Evolutionary conservation across 768 basidiomycete species (phyloP).

Genomic region (Mycena floridula): DNA sequence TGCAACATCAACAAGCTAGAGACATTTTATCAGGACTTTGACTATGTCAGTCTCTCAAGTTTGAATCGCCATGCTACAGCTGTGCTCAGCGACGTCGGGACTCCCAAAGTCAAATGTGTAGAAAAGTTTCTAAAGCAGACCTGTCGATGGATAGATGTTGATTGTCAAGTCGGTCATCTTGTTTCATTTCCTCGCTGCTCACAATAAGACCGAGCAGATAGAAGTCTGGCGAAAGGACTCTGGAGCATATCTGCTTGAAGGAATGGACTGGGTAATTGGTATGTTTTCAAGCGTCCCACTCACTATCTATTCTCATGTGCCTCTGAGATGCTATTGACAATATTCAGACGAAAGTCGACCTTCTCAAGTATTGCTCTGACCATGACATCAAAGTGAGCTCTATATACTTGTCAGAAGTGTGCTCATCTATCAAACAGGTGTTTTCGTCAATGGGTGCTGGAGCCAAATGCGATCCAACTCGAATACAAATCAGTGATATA

Average conservation of each 20-base stretch:
- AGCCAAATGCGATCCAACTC: conserved; percentile 90
- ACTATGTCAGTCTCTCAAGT: conserved; percentile 92
- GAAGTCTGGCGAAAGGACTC: conserved; percentile 86
- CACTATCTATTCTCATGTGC: background rate
- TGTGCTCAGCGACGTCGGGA: conserved; percentile 83
- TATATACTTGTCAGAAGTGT: conserved; percentile 1
- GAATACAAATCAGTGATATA: conserved; percentile 93
- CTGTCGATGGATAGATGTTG: conserved; percentile 83
- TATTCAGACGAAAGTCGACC: conserved; percentile 92
- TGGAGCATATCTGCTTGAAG: conserved; percentile 67
- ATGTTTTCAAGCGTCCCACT: conserved; percentile 15
- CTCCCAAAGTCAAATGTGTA: conserved; percentile 81
- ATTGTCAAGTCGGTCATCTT: conserved; percentile 67
- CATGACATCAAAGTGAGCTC: conserved; percentile 62
- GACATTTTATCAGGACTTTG: too few species aligned
- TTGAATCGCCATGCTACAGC: conserved; percentile 95
- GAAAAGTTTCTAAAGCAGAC: conserved; percentile 64
- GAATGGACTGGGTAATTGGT: conserved; percentile 94
- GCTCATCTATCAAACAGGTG: conserved; percentile 61
- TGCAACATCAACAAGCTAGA: too few species aligned
- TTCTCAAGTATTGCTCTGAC: conserved; percentile 83
- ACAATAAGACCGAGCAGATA: too few species aligned
- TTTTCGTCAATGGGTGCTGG: conserved; percentile 98
- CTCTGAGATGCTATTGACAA: conserved; percentile 90
- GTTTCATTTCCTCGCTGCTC: too few species aligned